Base-by-base conservation (phyloP, 306 rosid genomes). In the Cucurbita argyrosperma region DNA sequence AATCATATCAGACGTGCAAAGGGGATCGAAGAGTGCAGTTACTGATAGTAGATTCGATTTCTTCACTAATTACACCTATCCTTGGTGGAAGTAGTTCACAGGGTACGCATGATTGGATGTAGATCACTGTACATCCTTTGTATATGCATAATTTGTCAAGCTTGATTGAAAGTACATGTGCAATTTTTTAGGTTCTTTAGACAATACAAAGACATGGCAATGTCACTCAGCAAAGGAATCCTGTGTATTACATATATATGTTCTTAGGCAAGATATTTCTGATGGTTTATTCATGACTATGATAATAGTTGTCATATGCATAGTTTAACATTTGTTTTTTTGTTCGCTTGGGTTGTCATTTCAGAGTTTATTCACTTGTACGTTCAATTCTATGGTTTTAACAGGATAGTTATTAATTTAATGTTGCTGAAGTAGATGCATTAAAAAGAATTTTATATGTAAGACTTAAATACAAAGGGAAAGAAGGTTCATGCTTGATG, bases 61-160 rank as follows among this genome's bases (percentile, higher is more conserved):
- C 98, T 65, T 88, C 98, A 50, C 81, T 92, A 73, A 83, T 92
- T 63, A 82, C 93, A 57, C 98, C 96, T 46, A 81, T 92, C 83
- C 96, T 92, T 71, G 92, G 96, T 76, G 89, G 90, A 74, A 54
- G 85, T 78, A 83, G 89, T 81, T 87, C 89, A 77, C 96, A 88
- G 79, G 98, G 96, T 92, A 88, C 80, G 62, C 71, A 68, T 78
- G 65, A 77, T 85, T 77, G 66, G 76, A 69, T 18, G 61, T 64
- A 55, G 50, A 69, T 77, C 7, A 39, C 51, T 16, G 13, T 63
- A 15, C 13, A 19, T n/a, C 19, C 7, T 16, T 23, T 10, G 7
- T 16, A 12, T 19, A 47, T 46, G 64, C 71, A 4, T 56, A 57
- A 23, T 52, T 7, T 71, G 37, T 64, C 4, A 14, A 47, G 53